These are phyloP conservation scores for Carnegiea gigantea DNA, from an alignment of 179 eudicot species.

Conservation along the genomic window DNA sequence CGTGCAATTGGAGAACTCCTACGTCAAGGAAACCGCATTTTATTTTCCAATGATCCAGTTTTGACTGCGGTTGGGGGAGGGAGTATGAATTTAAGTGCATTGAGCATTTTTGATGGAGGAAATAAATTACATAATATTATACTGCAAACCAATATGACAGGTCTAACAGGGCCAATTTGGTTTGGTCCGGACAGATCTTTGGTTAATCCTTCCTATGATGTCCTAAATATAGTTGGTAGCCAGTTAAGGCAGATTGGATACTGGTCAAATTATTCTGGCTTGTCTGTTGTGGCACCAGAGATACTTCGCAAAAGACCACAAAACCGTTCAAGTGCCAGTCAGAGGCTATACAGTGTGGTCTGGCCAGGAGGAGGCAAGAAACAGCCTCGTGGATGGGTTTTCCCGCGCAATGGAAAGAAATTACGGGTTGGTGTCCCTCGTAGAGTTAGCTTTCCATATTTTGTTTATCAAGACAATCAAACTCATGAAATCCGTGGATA, in stretches of 20 bases:
- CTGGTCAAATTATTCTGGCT: constrained; percentile 82
- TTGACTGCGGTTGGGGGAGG: constrained; percentile 44
- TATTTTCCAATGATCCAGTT: constrained; percentile 56
- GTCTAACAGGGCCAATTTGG: constrained; percentile 62
- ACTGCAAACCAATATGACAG: constrained; percentile 55
- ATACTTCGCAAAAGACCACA: constrained; percentile 40
- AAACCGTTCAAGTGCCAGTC: constrained; percentile 59
- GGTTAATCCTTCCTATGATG: constrained; percentile 56
- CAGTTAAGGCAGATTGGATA: constrained; percentile 54
- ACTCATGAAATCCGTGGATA: constrained; percentile 46
- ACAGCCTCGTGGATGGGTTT: constrained; percentile 78
- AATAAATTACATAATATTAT: constrained; percentile 33
- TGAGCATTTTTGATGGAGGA: constrained; percentile 73
- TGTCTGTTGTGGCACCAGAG: constrained; percentile 63
- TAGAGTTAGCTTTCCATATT: constrained; percentile 57
- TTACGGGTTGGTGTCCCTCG: constrained; percentile 65
- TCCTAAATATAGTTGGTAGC: constrained; percentile 52
- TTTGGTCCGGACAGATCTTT: constrained; percentile 45
- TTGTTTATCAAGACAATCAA: constrained; percentile 44
- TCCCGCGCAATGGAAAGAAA: constrained; percentile 58
- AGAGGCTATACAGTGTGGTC: constrained; percentile 38
- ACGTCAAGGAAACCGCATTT: constrained; percentile 44
- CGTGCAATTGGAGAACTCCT: constrained; percentile 48
- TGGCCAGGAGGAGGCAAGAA: constrained; percentile 68
- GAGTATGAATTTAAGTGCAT: constrained; percentile 53